Base-by-base conservation (phyloP, 148 eudicot species). In the Polygonum aviculare region DNA sequence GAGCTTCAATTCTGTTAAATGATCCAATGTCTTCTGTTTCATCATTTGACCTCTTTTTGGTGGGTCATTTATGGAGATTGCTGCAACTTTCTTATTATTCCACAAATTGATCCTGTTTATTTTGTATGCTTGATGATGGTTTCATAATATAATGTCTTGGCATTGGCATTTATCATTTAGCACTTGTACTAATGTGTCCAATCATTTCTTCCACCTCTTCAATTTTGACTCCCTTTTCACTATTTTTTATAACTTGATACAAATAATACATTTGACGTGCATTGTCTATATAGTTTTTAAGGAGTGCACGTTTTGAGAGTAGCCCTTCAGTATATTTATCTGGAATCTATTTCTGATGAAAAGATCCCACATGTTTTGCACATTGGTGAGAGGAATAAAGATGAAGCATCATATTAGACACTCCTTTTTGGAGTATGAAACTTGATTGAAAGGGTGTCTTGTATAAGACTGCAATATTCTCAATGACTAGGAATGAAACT, bases 81-180 rank as follows among this genome's bases (percentile, higher is more conserved):
- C 47, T 44, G 67, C 26, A 60, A 22, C 36, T 26, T 60, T 14
- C 12, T 22, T 60, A 60, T 11, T n/a, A 21, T 21, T 21, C 15
- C 15, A 60, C 67, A 60, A 22, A 12, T 26, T 60, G 35, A 33
- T 14, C 14, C 22, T 60, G 36, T 60, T 60, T 26, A 21, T 60
- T 60, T 60, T 22, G 39, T 63, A 31, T 63, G 69, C 39, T 63
- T 63, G 40, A 63, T 11, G 69, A 63, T 63, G 69, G 39, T 57
- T 22, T 60, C 67, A 60, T 22, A 9, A 60, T 9, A 60, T 60
- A 9, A 60, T 9, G 10, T 60, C 21, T 33, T 26, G 21, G 16
- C 33, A 26, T 60, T 60, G 26, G 67, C 14, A 54, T 18, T 54
- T 16, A 19, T 18, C 2, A 7, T 54, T 54, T n/a, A 18, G 60